Base-by-base conservation (phyloP, 805 yeast species). In the Blastobotrys muscicola region DNA sequence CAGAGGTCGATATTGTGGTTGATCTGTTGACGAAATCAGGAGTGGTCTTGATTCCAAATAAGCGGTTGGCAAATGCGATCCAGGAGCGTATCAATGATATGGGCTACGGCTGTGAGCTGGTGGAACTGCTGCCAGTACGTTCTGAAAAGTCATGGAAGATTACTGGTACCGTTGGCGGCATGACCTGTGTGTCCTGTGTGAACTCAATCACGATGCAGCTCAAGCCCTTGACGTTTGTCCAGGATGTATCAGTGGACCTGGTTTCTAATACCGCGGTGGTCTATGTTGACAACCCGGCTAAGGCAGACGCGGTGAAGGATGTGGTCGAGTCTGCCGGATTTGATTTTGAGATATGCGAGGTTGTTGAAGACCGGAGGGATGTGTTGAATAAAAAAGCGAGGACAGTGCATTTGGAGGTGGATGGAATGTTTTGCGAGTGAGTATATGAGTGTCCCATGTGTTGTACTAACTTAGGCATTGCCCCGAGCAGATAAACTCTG, bases 161-260 rank as follows among this genome's bases (percentile, higher is more conserved):
- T 7, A 64, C 69, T 8, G 86, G 85, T 0, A 62, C 76, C 0
- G 75, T 83, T 36, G 83, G 81, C 8, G 90, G 89, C 3, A 81
- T 82, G 59, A 76, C 86, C 0, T 83, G 90, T 61, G 78, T 83
- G 6, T 76, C 85, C 0, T 80, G 92, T 59, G 76, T 76, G 1
- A 69, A 69, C 34, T 66, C 89, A 0, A 73, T 84, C 8, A 61
- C 67, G 8, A 60, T 67, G 7, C 29, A 75, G 66, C 20, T 57
- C 57, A 30, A 70, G 14, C 44, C 66, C 3, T 54, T 80, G 33
- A 71, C 74, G 1, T 78, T 74, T 56, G 73, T 82, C 2, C 59
- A 69, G 13, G 76, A 72, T 12, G 67, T 70, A 30, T 73, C 75
- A 7, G 69, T 82, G 35, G 76, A 76, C 47, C 67, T 74, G 1